Evolutionary conservation across 2,329 filamentous ascomycete genomes (phyloP), one percentile per base, ranked within the genome.

Genomic region (Claviceps arundinis): DNA sequence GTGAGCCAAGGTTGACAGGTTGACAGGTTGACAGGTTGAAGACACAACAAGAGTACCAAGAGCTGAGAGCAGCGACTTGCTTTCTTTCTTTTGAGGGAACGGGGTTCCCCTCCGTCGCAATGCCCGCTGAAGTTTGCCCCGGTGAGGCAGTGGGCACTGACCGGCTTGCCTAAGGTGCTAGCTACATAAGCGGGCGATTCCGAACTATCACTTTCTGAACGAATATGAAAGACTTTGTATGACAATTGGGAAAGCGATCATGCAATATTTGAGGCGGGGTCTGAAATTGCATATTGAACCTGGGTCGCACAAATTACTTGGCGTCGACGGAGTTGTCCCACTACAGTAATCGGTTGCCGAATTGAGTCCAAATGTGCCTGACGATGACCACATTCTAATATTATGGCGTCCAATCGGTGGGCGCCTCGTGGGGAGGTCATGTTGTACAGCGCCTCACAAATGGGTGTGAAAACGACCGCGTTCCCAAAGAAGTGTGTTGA

Each of bases 391-490:
- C 38, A 50, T 44, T 37, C 26, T 30, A 41, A 26, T 11, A 13
- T 6, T 26, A 19, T 38, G 48, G 38, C 48, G 48, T 50, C 48
- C 48, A 50, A 44, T 50, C 48, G 40, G 14, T 50, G 48, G 40
- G 24, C 48, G 38, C n/a, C 48, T 50, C 17, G 26, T 44, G 26
- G 38, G 26, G 17, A 50, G 26, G 16, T 14, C 19, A 41, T 40
- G 48, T 49, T 14, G 40, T n/a, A 44, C 48, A 37, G 43, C 26
- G 38, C 40, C 40, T 14, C 22, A 48, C 34, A 14, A 38, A 24
- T 47, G 34, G 46, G 46, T 8, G 13, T 38, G 44, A 46, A 34
- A 22, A 17, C 44, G 26, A 46, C 44, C 6, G 44, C 26, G 34
- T 42, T 41, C 16, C 47, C 19, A 13, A 14, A 30, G 47, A 17